A percentile compares a stretch with the other conserved stretches of the same genome.
These are phyloP conservation scores for Mortierella alpina DNA, from an alignment of 192 early-diverging fungal species.

Conservation along the genomic window DNA sequence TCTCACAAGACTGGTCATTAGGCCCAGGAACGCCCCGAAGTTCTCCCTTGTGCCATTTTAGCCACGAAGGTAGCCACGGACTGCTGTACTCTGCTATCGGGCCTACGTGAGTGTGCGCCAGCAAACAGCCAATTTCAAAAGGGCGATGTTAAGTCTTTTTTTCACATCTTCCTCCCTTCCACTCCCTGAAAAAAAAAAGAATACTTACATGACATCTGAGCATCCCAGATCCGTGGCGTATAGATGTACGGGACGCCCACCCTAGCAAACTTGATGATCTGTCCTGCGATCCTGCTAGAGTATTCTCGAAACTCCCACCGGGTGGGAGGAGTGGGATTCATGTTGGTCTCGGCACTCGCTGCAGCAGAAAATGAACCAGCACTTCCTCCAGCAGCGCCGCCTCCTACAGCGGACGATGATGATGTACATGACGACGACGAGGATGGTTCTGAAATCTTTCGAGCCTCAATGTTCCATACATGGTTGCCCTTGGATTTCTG, in stretches of 20 bases:
- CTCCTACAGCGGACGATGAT: conserved; percentile 43
- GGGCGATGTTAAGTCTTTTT: neutral
- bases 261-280: conserved; percentile 71
- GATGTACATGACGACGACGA: neutral
- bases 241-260: conserved; percentile 73
- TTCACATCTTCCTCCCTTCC: neutral
- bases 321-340: neutral
- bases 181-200: neutral
- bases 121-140: no score
- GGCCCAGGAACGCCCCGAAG: conserved; percentile 70
- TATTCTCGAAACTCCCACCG: conserved; percentile 83
- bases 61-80: conserved; percentile 77
- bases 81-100: conserved; percentile 76
- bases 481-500: conserved; percentile 83
- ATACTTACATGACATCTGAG: conserved; percentile 69
- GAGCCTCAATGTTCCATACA: conserved; percentile 86
- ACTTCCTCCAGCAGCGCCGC: neutral
- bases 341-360: neutral
- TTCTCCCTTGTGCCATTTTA: conserved; percentile 78
- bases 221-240: conserved; percentile 79
- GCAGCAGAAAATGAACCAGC: conserved; percentile 4
- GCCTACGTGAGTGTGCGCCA: conserved; percentile 25
- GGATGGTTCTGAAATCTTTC: conserved; percentile 61
- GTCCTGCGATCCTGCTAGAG: conserved; percentile 70
- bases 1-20: conserved; percentile 66